Percentiles rank a stretch among this genome's conserved stretches.
Conservation (phyloP, 768 basidiomycete species). For the Naganishia antarctica region DNA sequence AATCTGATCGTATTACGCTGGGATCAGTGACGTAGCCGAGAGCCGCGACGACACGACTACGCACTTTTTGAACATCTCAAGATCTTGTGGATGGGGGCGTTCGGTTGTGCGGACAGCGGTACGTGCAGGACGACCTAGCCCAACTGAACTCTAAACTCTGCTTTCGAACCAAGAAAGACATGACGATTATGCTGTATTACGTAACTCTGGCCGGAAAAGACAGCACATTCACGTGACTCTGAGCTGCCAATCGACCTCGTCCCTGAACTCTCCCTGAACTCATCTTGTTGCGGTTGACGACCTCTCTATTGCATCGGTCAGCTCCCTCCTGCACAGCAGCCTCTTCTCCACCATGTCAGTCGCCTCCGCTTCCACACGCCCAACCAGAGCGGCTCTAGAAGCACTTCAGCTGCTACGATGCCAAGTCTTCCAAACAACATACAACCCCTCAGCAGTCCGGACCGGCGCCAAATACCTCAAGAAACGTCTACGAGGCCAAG, state of each 20-base stretch:
- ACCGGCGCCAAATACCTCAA: slow-evolving; percentile 91
- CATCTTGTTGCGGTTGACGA: too few species aligned
- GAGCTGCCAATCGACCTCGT: not conserved
- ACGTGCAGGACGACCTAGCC: too few species aligned
- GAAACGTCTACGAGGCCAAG: slow-evolving; percentile 71
- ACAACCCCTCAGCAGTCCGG: slow-evolving; percentile 73
- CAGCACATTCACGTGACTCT: not conserved
- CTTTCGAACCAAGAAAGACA: too few species aligned
- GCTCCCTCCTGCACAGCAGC: not conserved
- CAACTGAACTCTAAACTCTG: too few species aligned
- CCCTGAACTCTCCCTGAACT: too few species aligned
- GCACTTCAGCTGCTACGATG: slow-evolving; percentile 39
- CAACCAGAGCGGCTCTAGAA: slow-evolving; percentile 14
- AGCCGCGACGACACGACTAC: not conserved
- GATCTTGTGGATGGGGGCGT: too few species aligned
- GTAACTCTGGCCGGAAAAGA: slow-evolving; percentile 1
- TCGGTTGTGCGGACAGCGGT: too few species aligned
- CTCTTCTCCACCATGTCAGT: slow-evolving; percentile 6
- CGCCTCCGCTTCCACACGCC: not conserved
- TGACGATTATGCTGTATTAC: slow-evolving; percentile 3
- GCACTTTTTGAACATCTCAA: slow-evolving; percentile 52
- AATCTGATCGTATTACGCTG: slow-evolving; percentile 47
- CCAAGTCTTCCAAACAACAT: slow-evolving; percentile 74
- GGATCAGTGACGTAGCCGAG: slow-evolving; percentile 9
- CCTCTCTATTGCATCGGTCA: too few species aligned